Evolutionary conservation across 2,329 filamentous ascomycete species (phyloP), one percentile per base, ranked within the genome.

Genomic region (Aaosphaeria arxii): DNA sequence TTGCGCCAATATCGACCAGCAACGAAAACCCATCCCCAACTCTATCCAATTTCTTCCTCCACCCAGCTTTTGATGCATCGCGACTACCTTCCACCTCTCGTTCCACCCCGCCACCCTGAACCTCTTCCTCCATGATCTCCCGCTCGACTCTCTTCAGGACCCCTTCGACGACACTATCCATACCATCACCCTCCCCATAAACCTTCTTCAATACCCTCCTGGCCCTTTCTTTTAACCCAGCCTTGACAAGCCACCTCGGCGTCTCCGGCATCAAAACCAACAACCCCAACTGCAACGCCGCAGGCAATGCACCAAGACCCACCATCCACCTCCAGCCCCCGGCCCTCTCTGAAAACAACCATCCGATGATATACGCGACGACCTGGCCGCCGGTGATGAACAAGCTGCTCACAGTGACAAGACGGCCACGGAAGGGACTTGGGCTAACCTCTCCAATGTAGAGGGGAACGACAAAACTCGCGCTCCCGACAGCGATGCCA

Each of bases 341-440:
- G 4, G 44, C 50, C 6, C 80, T 77, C 7, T 53, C 52, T 5
- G 83, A 79, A 42, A 95, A 86, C 0, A 78, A 69, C 87, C 88
- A 96, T 1, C 92, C 92, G 5, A 91, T 73, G 1, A 95, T 66
- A 69, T 96, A 96, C 2, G 92, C 91, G 17, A 95, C 81, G 2
- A 96, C 88, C 71, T 96, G 91, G 0, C 92, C 92, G 7, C 88
- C 76, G 0, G 91, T 96, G 48, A 96, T 86, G 57, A 95, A 91
- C 24, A 96, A 74, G 29, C 87, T 84, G 50, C 89, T 86, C 47
- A 94, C 81, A 1, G 90, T 95, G 4, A 96, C 87, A 38, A 97
- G 74, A 38, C 88, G 76, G 11, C 92, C 92, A 46, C 92, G 77
- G 51, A 88, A 83, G 24, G 83, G 78, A 1, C 88, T 83, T 0